A percentile compares a stretch with the other conserved stretches of the same genome.
Evolutionary conservation across 805 yeast genomes (phyloP).

Genomic region (Kodamaea kakaduensis): DNA sequence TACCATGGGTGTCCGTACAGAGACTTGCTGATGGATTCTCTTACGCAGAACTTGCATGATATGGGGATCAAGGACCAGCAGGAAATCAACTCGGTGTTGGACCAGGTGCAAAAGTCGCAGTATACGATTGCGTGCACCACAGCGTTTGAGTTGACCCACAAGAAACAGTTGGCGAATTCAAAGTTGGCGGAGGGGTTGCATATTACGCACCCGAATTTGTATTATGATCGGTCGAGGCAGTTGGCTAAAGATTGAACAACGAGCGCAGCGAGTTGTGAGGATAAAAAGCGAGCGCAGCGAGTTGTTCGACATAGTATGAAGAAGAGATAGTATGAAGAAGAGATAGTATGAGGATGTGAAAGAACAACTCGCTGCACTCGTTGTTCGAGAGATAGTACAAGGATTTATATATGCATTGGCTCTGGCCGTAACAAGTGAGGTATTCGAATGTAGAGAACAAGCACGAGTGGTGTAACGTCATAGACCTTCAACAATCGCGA

Average conservation of each 20-base stretch:
- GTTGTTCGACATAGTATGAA: no score
- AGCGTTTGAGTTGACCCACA: constrained; percentile 74
- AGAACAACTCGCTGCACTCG: no score
- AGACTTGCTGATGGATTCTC: constrained; percentile 62
- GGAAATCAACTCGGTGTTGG: constrained; percentile 57
- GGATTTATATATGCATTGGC: no score
- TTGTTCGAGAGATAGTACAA: no score
- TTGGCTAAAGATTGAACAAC: constrained; percentile 32
- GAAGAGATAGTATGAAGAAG: background rate
- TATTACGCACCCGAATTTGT: constrained; percentile 83
- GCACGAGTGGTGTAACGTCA: no score
- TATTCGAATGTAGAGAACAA: no score
- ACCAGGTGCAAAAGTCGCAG: constrained; percentile 63
- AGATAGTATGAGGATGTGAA: constrained; percentile 3
- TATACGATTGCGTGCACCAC: constrained; percentile 86
- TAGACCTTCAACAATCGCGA: no score
- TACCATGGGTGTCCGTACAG: constrained; percentile 93
- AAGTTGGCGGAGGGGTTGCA: constrained; percentile 43
- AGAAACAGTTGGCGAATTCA: constrained; percentile 35
- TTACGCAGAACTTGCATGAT: constrained; percentile 50
- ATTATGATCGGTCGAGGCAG: constrained; percentile 72
- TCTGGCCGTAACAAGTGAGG: no score
- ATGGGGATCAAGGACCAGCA: constrained; percentile 64
- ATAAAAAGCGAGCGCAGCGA: no score
- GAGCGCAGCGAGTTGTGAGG: no score